phyloP scores from a whole-genome alignment of 208 protist species.

The Wallacemonas collosoma region DNA sequence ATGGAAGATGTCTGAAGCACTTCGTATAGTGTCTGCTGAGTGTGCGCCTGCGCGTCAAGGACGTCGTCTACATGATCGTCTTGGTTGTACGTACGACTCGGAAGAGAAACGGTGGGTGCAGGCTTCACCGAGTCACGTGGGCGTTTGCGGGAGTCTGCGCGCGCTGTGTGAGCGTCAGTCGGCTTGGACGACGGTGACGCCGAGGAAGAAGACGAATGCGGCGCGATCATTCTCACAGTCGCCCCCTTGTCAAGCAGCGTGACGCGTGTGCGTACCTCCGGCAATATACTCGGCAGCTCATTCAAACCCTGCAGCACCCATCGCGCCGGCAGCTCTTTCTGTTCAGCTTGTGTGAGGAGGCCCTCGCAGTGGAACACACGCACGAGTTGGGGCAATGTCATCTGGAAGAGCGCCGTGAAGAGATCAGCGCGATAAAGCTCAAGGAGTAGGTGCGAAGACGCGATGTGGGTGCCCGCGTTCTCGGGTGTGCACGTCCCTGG shows the following conservation, averaged over 20 bases:
- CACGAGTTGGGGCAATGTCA: neutral
- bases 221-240: conserved; percentile 14
- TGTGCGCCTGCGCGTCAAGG: neutral
- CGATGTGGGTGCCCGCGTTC: neutral
- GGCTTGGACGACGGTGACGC: neutral
- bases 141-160: neutral
- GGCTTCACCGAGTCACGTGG: neutral
- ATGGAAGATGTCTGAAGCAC: conserved; percentile 27
- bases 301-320: conserved; percentile 76
- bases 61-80: neutral
- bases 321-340: conserved; percentile 53
- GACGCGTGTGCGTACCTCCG: conserved; percentile 25
- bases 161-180: neutral
- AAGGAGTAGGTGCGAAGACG: neutral
- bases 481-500: neutral
- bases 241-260: conserved; percentile 52
- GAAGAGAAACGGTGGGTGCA: no score
- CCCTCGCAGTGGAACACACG: conserved; percentile 2
- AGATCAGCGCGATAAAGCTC: conserved; percentile 2
- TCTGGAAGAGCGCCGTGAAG: conserved; percentile 1
- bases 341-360: neutral
- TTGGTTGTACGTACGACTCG: no score
- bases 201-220: neutral
- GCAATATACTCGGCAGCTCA: conserved; percentile 17
- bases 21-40: conserved; percentile 2